phyloP scores from a whole-genome alignment of 371 early-diverging fungal species.

The Coemansia sp. region DNA sequence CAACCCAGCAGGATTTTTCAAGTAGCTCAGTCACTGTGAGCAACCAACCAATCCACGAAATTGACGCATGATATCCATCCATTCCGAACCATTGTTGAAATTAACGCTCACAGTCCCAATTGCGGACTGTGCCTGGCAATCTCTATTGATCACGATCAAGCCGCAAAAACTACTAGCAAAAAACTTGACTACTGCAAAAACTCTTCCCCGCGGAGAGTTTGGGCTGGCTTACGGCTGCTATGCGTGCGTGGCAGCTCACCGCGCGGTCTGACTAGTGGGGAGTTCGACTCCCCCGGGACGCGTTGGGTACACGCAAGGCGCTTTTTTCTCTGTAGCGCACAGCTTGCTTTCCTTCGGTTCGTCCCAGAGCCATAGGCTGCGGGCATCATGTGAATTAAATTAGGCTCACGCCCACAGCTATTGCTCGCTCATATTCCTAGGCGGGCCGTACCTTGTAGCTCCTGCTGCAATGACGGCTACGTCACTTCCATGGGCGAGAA shows the following conservation, averaged over 20 bases:
- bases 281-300: neutral
- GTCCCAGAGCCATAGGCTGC: constrained; percentile 44
- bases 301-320: constrained; percentile 15
- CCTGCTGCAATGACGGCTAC: constrained; percentile 42
- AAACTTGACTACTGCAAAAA: neutral
- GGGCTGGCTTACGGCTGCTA: neutral
- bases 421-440: constrained; percentile 50
- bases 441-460: constrained; percentile 35
- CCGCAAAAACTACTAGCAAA: neutral
- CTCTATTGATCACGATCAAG: neutral
- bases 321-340: neutral
- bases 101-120: neutral
- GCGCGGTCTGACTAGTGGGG: neutral
- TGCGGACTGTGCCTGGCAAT: neutral
- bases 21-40: neutral
- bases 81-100: neutral
- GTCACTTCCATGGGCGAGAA: constrained; percentile 48
- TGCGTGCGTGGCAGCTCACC: neutral
- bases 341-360: constrained; percentile 11
- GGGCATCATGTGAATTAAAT: constrained; percentile 10
- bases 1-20: neutral
- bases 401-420: constrained; percentile 29
- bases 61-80: neutral
- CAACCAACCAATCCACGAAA: constrained; percentile 1
- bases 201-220: neutral